phyloP scores from a whole-genome alignment of 176 grass and related monocot genomes.

The Oropetium thomaeum region DNA sequence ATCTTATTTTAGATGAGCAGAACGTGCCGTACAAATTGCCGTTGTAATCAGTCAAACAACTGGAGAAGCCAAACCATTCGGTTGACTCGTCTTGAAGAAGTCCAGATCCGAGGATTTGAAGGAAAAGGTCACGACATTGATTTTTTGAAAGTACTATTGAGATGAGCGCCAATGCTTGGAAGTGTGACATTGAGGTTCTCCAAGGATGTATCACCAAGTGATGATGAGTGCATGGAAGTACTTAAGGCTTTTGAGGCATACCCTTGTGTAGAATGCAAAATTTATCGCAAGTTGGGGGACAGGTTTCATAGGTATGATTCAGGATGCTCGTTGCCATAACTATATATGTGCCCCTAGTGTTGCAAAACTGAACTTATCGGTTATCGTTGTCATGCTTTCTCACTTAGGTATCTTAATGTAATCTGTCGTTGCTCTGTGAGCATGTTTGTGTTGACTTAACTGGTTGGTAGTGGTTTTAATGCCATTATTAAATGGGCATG shows the following conservation, averaged over 20 bases:
- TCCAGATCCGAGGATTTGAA: not conserved
- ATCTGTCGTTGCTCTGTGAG: not conserved
- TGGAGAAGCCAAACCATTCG: slow-evolving; percentile 17
- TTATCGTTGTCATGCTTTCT: not conserved
- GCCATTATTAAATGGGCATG: not conserved
- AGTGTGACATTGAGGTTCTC: slow-evolving; percentile 6
- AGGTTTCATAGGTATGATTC: not conserved
- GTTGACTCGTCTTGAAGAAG: slow-evolving; percentile 16
- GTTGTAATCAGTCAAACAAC: slow-evolving; percentile 1
- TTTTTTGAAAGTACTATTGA: slow-evolving; percentile 14
- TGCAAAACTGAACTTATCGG: not conserved
- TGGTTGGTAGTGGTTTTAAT: not conserved
- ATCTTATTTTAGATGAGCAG: not conserved
- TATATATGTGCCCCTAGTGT: not conserved
- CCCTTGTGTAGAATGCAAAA: not conserved
- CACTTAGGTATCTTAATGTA: not conserved
- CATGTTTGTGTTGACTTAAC: not conserved
- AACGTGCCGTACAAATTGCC: not conserved
- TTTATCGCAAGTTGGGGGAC: not conserved
- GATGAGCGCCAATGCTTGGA: not conserved
- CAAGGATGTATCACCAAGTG: not conserved
- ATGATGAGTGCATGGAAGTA: not conserved
- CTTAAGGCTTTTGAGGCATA: not conserved
- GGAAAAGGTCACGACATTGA: slow-evolving; percentile 11
- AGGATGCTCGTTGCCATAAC: not conserved